Conservation (phyloP, 257 asterid species). For the Avicennia marina region DNA sequence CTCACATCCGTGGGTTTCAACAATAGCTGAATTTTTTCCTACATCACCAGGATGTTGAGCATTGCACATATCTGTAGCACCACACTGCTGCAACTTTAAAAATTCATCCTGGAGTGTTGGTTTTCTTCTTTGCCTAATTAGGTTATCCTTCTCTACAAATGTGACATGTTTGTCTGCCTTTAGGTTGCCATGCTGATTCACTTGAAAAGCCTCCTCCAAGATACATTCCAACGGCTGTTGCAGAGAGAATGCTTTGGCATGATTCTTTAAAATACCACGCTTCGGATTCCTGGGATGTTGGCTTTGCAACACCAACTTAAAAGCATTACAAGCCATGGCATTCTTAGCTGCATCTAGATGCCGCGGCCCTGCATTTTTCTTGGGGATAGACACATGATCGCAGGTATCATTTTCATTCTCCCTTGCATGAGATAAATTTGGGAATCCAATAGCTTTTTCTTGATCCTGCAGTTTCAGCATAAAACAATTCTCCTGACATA, state of each 20-base stretch:
- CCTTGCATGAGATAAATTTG: conserved; percentile 17
- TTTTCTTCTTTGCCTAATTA: conserved; percentile 17
- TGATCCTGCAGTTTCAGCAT: conserved; percentile 28
- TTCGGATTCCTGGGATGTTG: conserved; percentile 17
- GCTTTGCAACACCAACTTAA: conserved; percentile 20
- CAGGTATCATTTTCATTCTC: conserved; percentile 14
- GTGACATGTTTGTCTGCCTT: conserved; percentile 25
- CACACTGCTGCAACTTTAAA: not conserved
- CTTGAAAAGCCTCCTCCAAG: conserved; percentile 18
- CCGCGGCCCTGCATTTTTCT: conserved; percentile 23
- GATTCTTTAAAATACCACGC: conserved; percentile 30
- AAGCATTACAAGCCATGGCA: conserved; percentile 13
- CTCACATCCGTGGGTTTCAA: conserved; percentile 20
- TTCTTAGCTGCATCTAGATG: conserved; percentile 24
- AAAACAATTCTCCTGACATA: conserved; percentile 34
- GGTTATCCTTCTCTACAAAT: conserved; percentile 29
- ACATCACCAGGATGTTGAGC: conserved; percentile 3
- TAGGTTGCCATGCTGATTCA: conserved; percentile 11
- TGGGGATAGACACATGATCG: conserved; percentile 16
- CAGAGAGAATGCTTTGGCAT: conserved; percentile 7
- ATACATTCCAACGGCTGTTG: conserved; percentile 16
- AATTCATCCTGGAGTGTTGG: conserved; percentile 13
- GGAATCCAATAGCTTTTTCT: conserved; percentile 7
- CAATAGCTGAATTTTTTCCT: conserved; percentile 7
- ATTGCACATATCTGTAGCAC: conserved; percentile 8